These are phyloP conservation scores for Hansfordia pulvinata DNA, from an alignment of 2,329 filamentous ascomycete species.

Conservation along the genomic window DNA sequence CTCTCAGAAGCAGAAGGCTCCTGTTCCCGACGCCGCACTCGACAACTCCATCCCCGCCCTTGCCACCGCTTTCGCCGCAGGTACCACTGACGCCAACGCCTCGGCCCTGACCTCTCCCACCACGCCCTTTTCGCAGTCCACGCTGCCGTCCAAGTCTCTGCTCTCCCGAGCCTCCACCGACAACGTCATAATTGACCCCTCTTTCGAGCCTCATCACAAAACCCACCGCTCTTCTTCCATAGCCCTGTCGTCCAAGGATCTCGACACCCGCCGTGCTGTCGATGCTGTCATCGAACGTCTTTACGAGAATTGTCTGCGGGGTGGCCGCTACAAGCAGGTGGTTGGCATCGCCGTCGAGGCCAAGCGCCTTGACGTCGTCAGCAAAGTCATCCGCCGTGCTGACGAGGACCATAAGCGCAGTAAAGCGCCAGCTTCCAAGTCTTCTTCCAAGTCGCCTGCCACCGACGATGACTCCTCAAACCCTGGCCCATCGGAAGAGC, in stretches of 20 bases:
- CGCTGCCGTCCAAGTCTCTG: slow-evolving; percentile 84
- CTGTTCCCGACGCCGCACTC: slow-evolving; percentile 21
- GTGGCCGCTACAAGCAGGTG: slow-evolving; percentile 86
- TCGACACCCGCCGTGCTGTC: slow-evolving; percentile 62
- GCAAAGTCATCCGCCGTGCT: slow-evolving; percentile 77
- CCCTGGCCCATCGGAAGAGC: slow-evolving; percentile 64
- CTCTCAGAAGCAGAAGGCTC: slow-evolving; percentile 19
- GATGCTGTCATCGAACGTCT: slow-evolving; percentile 76
- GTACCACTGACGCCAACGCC: slow-evolving; percentile 51
- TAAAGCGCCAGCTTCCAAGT: too few species aligned
- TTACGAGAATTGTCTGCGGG: slow-evolving; percentile 78
- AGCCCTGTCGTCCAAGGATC: slow-evolving; percentile 49
- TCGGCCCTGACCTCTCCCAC: slow-evolving; percentile 72
- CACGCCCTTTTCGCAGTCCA: slow-evolving; percentile 89
- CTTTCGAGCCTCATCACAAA: slow-evolving; percentile 38
- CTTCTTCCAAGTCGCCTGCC: slow-evolving; percentile 48
- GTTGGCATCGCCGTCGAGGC: slow-evolving; percentile 95
- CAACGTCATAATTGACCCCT: slow-evolving; percentile 47
- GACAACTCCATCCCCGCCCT: slow-evolving; percentile 49
- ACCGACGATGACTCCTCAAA: slow-evolving; percentile 32
- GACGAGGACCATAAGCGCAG: slow-evolving; percentile 71
- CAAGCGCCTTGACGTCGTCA: slow-evolving; percentile 77
- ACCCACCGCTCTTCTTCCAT: slow-evolving; percentile 43
- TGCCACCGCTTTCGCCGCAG: slow-evolving; percentile 64
- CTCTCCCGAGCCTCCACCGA: slow-evolving; percentile 69